Conservation (phyloP, 495 filamentous ascomycete species). For the Evernia prunastri region DNA sequence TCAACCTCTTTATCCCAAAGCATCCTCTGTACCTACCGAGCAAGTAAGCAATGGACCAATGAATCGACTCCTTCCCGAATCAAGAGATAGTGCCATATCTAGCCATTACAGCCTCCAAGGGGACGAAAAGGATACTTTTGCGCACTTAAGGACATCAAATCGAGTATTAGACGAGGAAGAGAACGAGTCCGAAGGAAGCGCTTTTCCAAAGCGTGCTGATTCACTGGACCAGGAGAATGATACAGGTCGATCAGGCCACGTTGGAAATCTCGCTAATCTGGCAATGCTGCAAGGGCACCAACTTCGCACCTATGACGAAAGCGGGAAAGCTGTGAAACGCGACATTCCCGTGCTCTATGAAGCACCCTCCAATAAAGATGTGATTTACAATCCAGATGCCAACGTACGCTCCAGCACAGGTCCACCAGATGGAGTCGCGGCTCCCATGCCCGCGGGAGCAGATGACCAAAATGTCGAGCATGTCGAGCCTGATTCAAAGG, state of each 20-base stretch:
- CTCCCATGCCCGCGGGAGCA: constrained; percentile 3
- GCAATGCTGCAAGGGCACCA: constrained; percentile 29
- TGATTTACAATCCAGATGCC: constrained; percentile 16
- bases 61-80: constrained; percentile 5
- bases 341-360: constrained; percentile 22
- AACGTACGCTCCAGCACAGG: constrained; percentile 11
- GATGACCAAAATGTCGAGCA: neutral
- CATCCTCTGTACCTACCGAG: neutral
- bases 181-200: constrained; percentile 5
- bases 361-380: constrained; percentile 16
- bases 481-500: neutral
- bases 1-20: constrained; percentile 12
- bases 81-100: constrained; percentile 17
- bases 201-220: constrained; percentile 8
- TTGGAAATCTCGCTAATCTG: constrained; percentile 29
- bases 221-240: constrained; percentile 10
- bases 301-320: constrained; percentile 21
- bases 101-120: constrained; percentile 15
- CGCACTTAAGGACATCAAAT: neutral
- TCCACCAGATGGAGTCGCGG: constrained; percentile 9
- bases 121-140: constrained; percentile 1
- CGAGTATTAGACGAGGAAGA: neutral
- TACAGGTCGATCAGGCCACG: constrained; percentile 7
- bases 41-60: constrained; percentile 2
- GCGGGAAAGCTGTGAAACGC: constrained; percentile 19